Evolutionary conservation across 805 yeast genomes (phyloP).

Genomic region (Dipodascus albidus): DNA sequence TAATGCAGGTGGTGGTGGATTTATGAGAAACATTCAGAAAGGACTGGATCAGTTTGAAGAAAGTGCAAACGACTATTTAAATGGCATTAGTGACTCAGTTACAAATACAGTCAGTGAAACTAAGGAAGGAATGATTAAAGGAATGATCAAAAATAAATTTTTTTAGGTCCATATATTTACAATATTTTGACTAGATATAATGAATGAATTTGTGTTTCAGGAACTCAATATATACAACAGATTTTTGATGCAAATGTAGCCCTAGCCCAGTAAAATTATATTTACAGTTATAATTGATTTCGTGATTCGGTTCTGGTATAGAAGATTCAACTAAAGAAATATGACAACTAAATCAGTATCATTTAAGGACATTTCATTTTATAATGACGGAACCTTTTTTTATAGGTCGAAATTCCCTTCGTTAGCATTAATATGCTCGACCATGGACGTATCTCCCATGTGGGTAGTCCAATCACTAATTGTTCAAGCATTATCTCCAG

Average conservation of each 20-base stretch:
- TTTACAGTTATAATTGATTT: too few relatives aligned
- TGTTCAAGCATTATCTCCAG: neutral
- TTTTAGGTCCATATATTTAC: too few relatives aligned
- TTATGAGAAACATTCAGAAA: conserved; percentile 30
- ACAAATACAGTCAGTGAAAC: conserved; percentile 25
- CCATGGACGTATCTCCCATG: neutral
- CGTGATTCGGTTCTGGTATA: too few relatives aligned
- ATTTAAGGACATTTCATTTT: neutral
- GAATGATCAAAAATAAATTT: conserved; percentile 15
- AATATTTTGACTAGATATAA: too few relatives aligned
- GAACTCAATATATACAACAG: too few relatives aligned
- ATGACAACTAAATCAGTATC: conserved; percentile 1
- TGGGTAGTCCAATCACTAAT: neutral
- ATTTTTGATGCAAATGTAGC: too few relatives aligned
- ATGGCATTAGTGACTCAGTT: conserved; percentile 15
- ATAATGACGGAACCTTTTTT: neutral
- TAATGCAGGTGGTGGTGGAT: conserved; percentile 15
- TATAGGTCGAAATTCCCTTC: neutral
- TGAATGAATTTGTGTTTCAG: too few relatives aligned
- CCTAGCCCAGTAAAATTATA: neutral
- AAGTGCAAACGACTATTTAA: conserved; percentile 33
- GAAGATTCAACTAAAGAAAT: neutral
- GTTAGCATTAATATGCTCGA: neutral
- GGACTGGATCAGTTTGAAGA: conserved; percentile 36
- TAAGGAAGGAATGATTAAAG: conserved; percentile 15